Evolutionary conservation across 2,329 filamentous ascomycete species (phyloP).

Genomic region (Hansfordia pulvinata): DNA sequence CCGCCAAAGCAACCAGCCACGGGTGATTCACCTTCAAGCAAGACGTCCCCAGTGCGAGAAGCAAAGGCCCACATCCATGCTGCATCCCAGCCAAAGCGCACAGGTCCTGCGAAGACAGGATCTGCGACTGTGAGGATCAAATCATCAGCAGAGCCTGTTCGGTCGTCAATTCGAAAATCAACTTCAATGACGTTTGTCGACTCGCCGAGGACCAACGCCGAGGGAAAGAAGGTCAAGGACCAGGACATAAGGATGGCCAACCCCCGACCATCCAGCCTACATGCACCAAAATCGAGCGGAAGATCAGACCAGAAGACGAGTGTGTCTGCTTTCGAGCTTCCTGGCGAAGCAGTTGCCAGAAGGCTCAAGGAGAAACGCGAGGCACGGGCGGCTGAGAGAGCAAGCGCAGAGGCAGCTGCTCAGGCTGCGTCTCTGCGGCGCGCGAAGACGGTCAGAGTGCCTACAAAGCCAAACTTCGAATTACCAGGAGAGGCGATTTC

Average conservation of each 20-base stretch:
- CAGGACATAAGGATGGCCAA: constrained; percentile 13
- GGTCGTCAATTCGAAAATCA: constrained; percentile 23
- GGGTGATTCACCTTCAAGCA: constrained; percentile 4
- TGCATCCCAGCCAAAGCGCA: constrained; percentile 12
- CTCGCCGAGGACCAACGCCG: constrained; percentile 9
- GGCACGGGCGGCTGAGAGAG: constrained; percentile 26
- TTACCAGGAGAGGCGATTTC: constrained; percentile 48
- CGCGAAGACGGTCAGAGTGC: constrained; percentile 35
- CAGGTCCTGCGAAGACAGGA: constrained; percentile 11
- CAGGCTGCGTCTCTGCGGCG: constrained; percentile 24
- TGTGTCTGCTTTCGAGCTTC: constrained; percentile 44
- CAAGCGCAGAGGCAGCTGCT: constrained; percentile 11
- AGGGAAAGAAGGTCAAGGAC: constrained; percentile 11
- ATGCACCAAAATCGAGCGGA: constrained; percentile 28
- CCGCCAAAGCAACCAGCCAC: constrained; percentile 6
- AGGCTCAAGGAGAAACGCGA: constrained; percentile 45
- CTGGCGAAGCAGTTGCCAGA: constrained; percentile 46
- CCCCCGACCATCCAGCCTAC: constrained; percentile 24
- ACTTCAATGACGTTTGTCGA: constrained; percentile 24
- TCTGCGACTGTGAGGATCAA: constrained; percentile 28
- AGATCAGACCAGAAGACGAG: constrained; percentile 43
- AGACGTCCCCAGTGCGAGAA: too few relatives aligned
- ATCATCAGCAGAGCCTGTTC: constrained; percentile 18
- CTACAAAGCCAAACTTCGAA: constrained; percentile 43
- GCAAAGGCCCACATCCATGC: constrained; percentile 8